phyloP scores from a whole-genome alignment of 305 asterid genomes.

The Ilex paraguariensis region DNA sequence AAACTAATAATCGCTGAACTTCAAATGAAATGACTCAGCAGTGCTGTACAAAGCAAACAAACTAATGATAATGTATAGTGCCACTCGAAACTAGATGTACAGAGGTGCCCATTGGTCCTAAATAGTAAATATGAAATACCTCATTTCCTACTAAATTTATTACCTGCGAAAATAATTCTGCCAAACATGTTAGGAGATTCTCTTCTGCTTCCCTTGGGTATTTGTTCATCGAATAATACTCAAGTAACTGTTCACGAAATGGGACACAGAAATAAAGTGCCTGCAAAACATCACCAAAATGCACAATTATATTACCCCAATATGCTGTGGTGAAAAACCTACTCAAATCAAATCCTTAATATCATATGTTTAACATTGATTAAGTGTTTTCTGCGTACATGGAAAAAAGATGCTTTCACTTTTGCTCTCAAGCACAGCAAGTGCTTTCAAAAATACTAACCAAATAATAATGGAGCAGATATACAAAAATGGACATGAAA shows the following conservation, averaged over 20 bases:
- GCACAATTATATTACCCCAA: slow-evolving; percentile 5
- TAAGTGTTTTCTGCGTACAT: no score
- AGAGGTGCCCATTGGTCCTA: neutral
- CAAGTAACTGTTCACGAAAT: slow-evolving; percentile 78
- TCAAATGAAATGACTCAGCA: neutral
- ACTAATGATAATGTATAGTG: neutral
- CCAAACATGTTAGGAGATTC: slow-evolving; percentile 79
- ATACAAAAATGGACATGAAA: no score
- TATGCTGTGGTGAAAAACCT: neutral
- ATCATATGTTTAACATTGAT: neutral
- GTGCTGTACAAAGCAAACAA: neutral
- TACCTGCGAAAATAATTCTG: slow-evolving; percentile 88
- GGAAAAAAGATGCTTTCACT: no score
- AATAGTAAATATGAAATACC: slow-evolving; percentile 2
- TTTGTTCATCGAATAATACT: slow-evolving; percentile 62
- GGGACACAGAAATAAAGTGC: slow-evolving; percentile 89
- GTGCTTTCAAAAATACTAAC: no score
- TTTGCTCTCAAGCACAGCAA: no score
- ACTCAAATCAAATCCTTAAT: slow-evolving; percentile 4
- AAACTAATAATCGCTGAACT: neutral
- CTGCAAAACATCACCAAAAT: slow-evolving; percentile 32
- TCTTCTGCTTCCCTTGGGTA: slow-evolving; percentile 57
- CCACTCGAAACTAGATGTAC: neutral
- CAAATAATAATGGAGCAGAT: no score
- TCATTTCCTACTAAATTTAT: slow-evolving; percentile 13